A percentile compares a stretch with the other conserved stretches of the same genome.
phyloP scores from a whole-genome alignment of 2,329 filamentous ascomycete species.

The Fusarium citri region DNA sequence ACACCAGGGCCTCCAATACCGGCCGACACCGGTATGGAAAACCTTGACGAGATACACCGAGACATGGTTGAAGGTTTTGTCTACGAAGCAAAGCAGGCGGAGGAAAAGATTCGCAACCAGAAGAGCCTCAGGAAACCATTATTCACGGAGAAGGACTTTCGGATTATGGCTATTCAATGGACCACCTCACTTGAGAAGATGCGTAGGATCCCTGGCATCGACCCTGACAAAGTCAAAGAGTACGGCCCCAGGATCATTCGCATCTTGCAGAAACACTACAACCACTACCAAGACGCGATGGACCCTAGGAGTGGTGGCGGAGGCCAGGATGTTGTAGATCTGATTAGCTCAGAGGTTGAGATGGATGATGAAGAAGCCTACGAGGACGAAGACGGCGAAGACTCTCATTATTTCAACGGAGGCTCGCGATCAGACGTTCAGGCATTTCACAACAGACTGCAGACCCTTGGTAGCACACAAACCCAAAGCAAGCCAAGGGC shows the following conservation, averaged over 20 bases:
- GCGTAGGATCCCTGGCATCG: constrained; percentile 71
- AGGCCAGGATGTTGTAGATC: constrained; percentile 62
- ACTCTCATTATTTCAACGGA: constrained; percentile 62
- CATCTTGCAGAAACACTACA: constrained; percentile 63
- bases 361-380: constrained; percentile 51
- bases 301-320: constrained; percentile 43
- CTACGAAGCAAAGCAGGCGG: constrained; percentile 67
- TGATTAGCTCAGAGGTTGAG: constrained; percentile 62
- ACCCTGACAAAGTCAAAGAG: constrained; percentile 68
- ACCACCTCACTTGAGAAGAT: constrained; percentile 72
- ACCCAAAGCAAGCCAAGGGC: constrained; percentile 45
- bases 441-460: constrained; percentile 51
- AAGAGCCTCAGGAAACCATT: constrained; percentile 67
- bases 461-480: constrained; percentile 46
- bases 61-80: constrained; percentile 75
- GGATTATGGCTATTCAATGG: constrained; percentile 79
- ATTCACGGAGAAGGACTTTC: constrained; percentile 77
- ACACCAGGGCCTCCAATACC: constrained; percentile 68
- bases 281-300: constrained; percentile 64
- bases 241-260: constrained; percentile 72
- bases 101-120: constrained; percentile 70
- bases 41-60: constrained; percentile 69
- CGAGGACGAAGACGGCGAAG: constrained; percentile 53
- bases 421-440: constrained; percentile 48
- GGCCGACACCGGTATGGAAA: constrained; percentile 63